phyloP scores from a whole-genome alignment of 768 basidiomycete genomes.

The Ramaria sp. region DNA sequence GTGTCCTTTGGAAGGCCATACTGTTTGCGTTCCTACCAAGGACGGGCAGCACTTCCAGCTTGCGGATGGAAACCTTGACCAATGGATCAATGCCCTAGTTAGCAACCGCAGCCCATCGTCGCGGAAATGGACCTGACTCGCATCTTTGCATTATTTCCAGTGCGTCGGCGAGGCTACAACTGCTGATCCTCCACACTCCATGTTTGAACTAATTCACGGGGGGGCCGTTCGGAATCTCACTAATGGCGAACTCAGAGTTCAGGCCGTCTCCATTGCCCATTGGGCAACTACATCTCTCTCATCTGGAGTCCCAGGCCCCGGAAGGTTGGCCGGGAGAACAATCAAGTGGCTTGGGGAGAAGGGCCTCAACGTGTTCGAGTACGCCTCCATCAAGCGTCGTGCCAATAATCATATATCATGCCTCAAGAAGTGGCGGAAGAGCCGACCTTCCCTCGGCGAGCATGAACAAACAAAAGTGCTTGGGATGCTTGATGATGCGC shows the following conservation, averaged over 20 bases:
- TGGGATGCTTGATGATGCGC: not conserved
- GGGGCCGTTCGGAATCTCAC: not conserved
- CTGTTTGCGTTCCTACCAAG: no score
- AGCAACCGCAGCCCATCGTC: no score
- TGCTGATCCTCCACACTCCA: not conserved
- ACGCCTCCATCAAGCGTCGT: not conserved
- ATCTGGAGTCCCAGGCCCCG: not conserved
- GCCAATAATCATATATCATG: not conserved
- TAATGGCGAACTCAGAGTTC: not conserved
- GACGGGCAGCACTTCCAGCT: no score
- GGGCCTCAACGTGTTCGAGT: not conserved
- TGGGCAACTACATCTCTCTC: not conserved
- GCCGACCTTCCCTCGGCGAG: no score
- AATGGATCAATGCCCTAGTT: no score
- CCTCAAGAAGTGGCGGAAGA: not conserved
- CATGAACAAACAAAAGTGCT: not conserved
- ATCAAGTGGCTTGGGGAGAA: not conserved
- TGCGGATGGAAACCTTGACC: no score
- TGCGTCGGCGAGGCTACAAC: not conserved
- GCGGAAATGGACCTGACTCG: no score
- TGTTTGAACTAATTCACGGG: not conserved
- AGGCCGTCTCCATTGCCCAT: not conserved
- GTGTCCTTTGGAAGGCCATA: no score
- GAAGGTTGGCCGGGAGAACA: not conserved
- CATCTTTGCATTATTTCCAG: not conserved